Evolutionary conservation across 352 stramenopile genomes (phyloP).

Genomic region (Pythium dissimile): DNA sequence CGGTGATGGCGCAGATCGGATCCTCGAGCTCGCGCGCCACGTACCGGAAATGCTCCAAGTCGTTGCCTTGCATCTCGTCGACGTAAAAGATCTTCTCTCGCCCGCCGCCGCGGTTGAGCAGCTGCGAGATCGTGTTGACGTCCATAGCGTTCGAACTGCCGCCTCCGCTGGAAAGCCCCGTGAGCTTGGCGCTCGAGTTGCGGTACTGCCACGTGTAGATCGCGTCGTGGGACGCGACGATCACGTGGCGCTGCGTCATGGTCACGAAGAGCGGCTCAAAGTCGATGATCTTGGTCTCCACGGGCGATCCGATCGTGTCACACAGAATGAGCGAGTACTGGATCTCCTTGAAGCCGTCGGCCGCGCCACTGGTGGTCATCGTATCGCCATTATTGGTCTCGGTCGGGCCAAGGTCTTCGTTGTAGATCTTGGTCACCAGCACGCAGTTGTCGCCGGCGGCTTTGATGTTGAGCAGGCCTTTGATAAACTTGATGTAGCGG

Average conservation of each 20-base stretch:
- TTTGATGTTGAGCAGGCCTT: conserved; percentile 71
- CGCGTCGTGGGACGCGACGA: conserved; percentile 71
- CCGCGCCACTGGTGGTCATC: conserved; percentile 3
- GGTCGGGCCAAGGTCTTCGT: conserved; percentile 52
- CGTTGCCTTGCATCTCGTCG: conserved; percentile 75
- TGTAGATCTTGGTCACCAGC: conserved; percentile 80
- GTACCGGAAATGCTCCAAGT: conserved; percentile 73
- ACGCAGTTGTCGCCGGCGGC: conserved; percentile 85
- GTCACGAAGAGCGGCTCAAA: conserved; percentile 80
- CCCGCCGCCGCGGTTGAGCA: conserved; percentile 56
- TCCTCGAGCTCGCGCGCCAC: conserved; percentile 69
- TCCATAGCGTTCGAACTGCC: conserved; percentile 40
- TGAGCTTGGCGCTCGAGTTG: conserved; percentile 75
- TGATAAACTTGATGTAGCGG: conserved; percentile 84
- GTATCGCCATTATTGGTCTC: conserved; percentile 19
- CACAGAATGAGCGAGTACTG: conserved; percentile 87
- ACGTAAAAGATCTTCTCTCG: conserved; percentile 91
- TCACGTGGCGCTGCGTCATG: conserved; percentile 87
- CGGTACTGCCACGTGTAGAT: conserved; percentile 95
- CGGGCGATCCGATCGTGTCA: conserved; percentile 78
- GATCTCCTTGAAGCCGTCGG: conserved; percentile 45
- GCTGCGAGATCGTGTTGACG: conserved; percentile 58
- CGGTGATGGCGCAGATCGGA: conserved; percentile 83
- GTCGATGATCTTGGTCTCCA: conserved; percentile 83
- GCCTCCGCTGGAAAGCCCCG: conserved; percentile 43